Evolutionary conservation across 805 yeast species (phyloP).

Genomic region (Suhomyces sp.): DNA sequence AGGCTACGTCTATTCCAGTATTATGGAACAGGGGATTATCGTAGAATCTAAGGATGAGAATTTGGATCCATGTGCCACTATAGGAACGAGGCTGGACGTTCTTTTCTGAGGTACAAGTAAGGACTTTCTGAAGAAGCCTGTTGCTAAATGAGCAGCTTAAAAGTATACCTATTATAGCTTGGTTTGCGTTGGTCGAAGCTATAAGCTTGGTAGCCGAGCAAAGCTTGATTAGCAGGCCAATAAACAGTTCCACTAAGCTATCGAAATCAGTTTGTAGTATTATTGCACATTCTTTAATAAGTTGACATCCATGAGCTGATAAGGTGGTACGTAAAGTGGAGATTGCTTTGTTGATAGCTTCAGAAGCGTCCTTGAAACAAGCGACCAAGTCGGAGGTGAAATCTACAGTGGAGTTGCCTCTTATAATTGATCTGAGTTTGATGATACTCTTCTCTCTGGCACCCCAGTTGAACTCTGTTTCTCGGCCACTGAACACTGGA

Average conservation of each 20-base stretch:
- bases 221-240: slow-evolving; percentile 49
- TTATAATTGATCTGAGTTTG: slow-evolving; percentile 54
- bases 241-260: slow-evolving; percentile 47
- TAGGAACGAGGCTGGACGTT: slow-evolving; percentile 68
- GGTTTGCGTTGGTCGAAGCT: slow-evolving; percentile 56
- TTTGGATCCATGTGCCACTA: slow-evolving; percentile 67
- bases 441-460: slow-evolving; percentile 61
- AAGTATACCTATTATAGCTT: slow-evolving; percentile 54
- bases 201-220: slow-evolving; percentile 63
- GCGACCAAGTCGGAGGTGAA: slow-evolving; percentile 38
- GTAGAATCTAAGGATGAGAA: slow-evolving; percentile 53
- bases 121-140: slow-evolving; percentile 50
- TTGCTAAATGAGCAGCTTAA: slow-evolving; percentile 52
- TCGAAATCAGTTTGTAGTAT: slow-evolving; percentile 41
- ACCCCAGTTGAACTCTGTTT: slow-evolving; percentile 87
- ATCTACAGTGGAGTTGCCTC: slow-evolving; percentile 51
- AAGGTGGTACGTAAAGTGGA: slow-evolving; percentile 82
- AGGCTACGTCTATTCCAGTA: slow-evolving; percentile 40
- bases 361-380: slow-evolving; percentile 32
- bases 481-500: slow-evolving; percentile 60
- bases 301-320: slow-evolving; percentile 69
- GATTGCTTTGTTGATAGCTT: slow-evolving; percentile 63
- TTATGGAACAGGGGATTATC: slow-evolving; percentile 26
- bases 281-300: slow-evolving; percentile 65
- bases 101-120: slow-evolving; percentile 59